phyloP scores from a whole-genome alignment of 2,329 filamentous ascomycete genomes.

The Diaporthe citrichinensis region DNA sequence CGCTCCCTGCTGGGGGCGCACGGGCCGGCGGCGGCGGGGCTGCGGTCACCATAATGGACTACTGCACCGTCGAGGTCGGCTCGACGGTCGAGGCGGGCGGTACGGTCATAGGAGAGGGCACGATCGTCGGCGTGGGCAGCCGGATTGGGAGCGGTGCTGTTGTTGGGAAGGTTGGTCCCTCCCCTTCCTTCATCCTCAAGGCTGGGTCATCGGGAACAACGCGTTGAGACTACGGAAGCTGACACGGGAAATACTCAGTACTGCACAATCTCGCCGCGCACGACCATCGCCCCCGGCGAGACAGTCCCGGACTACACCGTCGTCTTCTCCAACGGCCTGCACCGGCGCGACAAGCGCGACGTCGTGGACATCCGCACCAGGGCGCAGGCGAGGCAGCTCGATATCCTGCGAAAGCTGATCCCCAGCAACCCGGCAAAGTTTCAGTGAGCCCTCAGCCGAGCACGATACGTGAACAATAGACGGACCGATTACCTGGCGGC shows the following conservation, averaged over 20 bases:
- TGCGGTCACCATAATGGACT: slow-evolving; percentile 72
- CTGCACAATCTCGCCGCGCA: slow-evolving; percentile 78
- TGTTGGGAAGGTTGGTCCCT: slow-evolving; percentile 70
- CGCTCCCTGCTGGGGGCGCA: slow-evolving; percentile 50
- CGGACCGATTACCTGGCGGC: background rate
- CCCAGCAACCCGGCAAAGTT: slow-evolving; percentile 72
- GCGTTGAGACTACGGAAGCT: slow-evolving; percentile 33
- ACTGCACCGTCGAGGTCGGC: slow-evolving; percentile 73
- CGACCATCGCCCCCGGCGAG: slow-evolving; percentile 69
- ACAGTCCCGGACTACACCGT: slow-evolving; percentile 77
- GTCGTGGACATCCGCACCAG: slow-evolving; percentile 74
- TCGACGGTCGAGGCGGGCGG: slow-evolving; percentile 73
- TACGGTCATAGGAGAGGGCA: slow-evolving; percentile 73
- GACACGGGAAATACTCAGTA: slow-evolving; percentile 59
- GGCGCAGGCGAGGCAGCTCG: slow-evolving; percentile 76
- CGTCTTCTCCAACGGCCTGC: slow-evolving; percentile 75
- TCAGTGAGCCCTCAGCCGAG: slow-evolving; percentile 46
- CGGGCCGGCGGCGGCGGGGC: slow-evolving; percentile 48
- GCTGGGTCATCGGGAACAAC: slow-evolving; percentile 35
- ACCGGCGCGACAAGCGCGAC: slow-evolving; percentile 71
- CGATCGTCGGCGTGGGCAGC: slow-evolving; percentile 70
- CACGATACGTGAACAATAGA: background rate
- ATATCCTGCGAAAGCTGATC: slow-evolving; percentile 77
- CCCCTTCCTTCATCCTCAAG: background rate
- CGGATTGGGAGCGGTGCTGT: slow-evolving; percentile 72